A percentile compares a stretch with the other conserved stretches of the same genome.
These are phyloP conservation scores for Syncephalastrum contaminatum DNA, from an alignment of 371 early-diverging fungal genomes.

Conservation along the genomic window DNA sequence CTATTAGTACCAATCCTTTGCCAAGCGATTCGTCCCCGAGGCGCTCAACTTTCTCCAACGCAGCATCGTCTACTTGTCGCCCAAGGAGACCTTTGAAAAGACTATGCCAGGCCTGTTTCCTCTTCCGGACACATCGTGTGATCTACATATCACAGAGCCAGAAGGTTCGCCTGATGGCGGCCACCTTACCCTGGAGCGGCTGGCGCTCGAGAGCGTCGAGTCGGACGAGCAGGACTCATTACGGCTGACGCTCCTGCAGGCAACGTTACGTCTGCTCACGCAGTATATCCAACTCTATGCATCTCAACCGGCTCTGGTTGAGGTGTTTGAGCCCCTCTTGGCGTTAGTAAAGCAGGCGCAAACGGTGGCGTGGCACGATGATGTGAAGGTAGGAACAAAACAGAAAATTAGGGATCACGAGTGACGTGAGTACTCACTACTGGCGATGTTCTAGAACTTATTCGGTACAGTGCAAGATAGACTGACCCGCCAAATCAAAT, in stretches of 20 bases:
- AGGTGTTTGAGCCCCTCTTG: constrained; percentile 56
- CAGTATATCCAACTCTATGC: constrained; percentile 55
- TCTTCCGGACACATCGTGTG: constrained; percentile 24
- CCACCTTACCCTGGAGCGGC: constrained; percentile 21
- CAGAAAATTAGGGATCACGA: background rate
- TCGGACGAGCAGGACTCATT: constrained; percentile 14
- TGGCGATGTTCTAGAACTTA: constrained; percentile 11
- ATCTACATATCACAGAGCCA: constrained; percentile 38
- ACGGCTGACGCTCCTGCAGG: constrained; percentile 37
- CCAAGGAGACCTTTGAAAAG: constrained; percentile 39
- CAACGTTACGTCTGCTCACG: constrained; percentile 44
- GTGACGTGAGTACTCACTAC: background rate
- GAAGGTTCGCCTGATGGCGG: constrained; percentile 9
- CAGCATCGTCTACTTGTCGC: constrained; percentile 49
- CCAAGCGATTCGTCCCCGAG: constrained; percentile 88
- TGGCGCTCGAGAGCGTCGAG: constrained; percentile 22
- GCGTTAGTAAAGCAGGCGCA: constrained; percentile 33
- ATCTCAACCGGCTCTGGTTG: constrained; percentile 58
- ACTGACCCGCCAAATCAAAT: constrained; percentile 53
- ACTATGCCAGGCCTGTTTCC: constrained; percentile 53
- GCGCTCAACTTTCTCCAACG: constrained; percentile 69
- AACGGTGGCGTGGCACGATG: constrained; percentile 26
- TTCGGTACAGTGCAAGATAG: constrained; percentile 35
- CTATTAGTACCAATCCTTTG: constrained; percentile 68
- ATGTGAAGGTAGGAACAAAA: constrained; percentile 26